Base-by-base conservation (phyloP, 768 basidiomycete genomes). In the Trametes cinnabarina region DNA sequence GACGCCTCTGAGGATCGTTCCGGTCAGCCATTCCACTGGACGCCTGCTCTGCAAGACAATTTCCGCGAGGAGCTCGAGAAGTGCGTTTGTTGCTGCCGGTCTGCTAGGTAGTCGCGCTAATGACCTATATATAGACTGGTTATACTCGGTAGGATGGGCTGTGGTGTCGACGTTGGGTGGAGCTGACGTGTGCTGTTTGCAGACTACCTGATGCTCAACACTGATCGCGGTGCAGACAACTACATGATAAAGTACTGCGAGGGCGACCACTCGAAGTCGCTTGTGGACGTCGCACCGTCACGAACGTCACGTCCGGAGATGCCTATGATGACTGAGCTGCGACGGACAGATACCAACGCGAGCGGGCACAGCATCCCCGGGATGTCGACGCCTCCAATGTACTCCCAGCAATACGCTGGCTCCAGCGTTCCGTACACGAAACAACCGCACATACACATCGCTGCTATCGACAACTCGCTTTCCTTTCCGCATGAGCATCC, bases 191-290 rank as follows among this genome's bases (percentile, higher is more conserved):
- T n/a, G 30, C 30, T 39, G 37, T 15, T 39, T 8, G 20, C 49
- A 90, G 92, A 95, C 72, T 93, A 89, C 72, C 78, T 96, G 42
- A 95, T 95, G 88, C 83, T 92, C 51, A 95, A 94, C 70, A 95
- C 94, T 19, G 93, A 94, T 68, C 84, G 92, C 49, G 87, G 84
- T 17, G 87, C 90, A 1, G 92, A 93, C 75, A 92, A 93, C 70
- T 94, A 90, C 72, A 94, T 94, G 92, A 88, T 94, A 73, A 93
- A 91, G 70, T 91, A 87, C 68, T 93, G 92, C 68, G 88, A 90
- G 72, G 87, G 82, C 42, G 85, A 83, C 39, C 88, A 89, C 56
- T 90, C 91, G 62, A 91, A 88, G 68, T 74, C 85, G 0, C 77
- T 89, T 42, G 85, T 93, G 26, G 87, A 91, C 57, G 84, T 90